Evolutionary conservation across 306 rosid genomes (phyloP), one percentile per base, ranked within the genome.

Genomic region (Ceratonia siliqua): DNA sequence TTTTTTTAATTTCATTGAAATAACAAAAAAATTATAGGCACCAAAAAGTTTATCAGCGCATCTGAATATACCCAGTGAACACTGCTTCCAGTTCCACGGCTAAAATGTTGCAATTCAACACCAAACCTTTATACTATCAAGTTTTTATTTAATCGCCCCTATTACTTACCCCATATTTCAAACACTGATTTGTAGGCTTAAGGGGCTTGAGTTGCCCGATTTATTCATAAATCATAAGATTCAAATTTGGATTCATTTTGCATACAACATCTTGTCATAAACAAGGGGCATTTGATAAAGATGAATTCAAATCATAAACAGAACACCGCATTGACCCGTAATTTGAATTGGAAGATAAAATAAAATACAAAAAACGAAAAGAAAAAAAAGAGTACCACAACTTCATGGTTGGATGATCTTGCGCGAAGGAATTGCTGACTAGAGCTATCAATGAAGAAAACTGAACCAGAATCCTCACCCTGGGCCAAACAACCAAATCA

Each of bases 381-480:
- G 13, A 66, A 17, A 8, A 66, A 46, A 22, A 36, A 17, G 71
- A 52, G 17, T 41, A 84, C 68, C 73, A 45, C 50, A 77, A 81
- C 76, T 77, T 62, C 81, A 21, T 73, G 73, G 54, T 49, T 70
- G 25, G 78, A 70, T 42, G 88, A 74, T 78, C 73, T 78, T 20
- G 45, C 22, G 72, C 88, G 85, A 81, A 84, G 39, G 76, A 73
- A 84, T 74, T 74, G 81, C 49, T 64, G 28, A 50, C 15, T 28
- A 4, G 73, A 39, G 36, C 73, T 39, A 63, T 84, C 88, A 48
- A 84, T 36, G 61, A 84, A 78, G 73, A 78, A 49, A 58, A 78
- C 76, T 2, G 88, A 81, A 81, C 83, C 83, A 70, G 83, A 80
- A 73, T 66, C 65, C 35, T 84, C 81, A 3, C 83, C 77, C 88